Evolutionary conservation across 1,284 basidiomycete species (phyloP).

Genomic region (Tilletia caries): DNA sequence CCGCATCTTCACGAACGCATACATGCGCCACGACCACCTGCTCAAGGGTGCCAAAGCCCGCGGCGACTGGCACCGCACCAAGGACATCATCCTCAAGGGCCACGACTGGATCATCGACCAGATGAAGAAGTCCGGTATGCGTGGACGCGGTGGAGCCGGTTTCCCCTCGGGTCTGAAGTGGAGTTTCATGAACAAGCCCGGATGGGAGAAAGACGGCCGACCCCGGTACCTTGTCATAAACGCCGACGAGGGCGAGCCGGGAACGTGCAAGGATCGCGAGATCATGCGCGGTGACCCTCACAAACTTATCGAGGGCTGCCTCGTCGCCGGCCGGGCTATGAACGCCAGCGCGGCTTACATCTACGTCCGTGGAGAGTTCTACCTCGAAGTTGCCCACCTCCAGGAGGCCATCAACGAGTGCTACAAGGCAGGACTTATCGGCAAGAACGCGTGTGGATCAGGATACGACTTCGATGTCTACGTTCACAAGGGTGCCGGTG

Average conservation of each 20-base stretch:
- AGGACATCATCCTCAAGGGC: conserved; percentile 90
- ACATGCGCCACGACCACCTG: conserved; percentile 51
- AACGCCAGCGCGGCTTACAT: conserved; percentile 97
- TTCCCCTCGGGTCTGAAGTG: conserved; percentile 97
- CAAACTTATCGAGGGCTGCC: conserved; percentile 95
- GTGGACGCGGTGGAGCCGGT: conserved; percentile 93
- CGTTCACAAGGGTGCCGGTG: conserved; percentile 92
- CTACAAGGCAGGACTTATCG: conserved; percentile 85
- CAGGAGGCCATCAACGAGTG: conserved; percentile 94
- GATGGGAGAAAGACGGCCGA: conserved; percentile 89
- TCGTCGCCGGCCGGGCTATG: conserved; percentile 96
- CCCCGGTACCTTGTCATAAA: conserved; percentile 96
- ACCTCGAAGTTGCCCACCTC: conserved; percentile 87
- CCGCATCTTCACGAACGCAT: conserved; percentile 54
- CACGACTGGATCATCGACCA: conserved; percentile 96
- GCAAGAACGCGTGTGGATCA: conserved; percentile 85
- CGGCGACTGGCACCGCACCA: conserved; percentile 96
- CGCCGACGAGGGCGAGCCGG: conserved; percentile 97
- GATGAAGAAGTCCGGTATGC: conserved; percentile 91
- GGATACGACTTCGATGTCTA: conserved; percentile 96
- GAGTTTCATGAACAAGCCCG: conserved; percentile 97
- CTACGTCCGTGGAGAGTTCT: conserved; percentile 97
- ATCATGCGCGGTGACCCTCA: conserved; percentile 97
- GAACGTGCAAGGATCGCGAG: conserved; percentile 98
- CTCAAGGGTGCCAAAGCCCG: conserved; percentile 64